Evolutionary conservation across 2,329 filamentous ascomycete genomes (phyloP), one percentile per base, ranked within the genome.

Genomic region (Orbilia brochopaga): DNA sequence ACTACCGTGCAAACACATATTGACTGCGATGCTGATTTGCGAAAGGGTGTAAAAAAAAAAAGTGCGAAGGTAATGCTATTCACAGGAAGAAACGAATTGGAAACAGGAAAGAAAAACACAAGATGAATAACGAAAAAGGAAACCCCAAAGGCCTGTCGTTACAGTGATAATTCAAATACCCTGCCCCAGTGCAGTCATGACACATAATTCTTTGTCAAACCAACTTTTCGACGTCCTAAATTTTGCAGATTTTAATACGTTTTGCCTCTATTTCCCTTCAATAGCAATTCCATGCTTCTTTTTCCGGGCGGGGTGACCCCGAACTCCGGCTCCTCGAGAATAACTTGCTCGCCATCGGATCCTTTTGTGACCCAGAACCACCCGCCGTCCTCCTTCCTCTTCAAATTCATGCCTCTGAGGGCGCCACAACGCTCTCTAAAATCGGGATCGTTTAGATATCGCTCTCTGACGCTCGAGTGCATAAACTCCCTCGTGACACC

Each of bases 401-500:
- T 65, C 30, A 72, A 32, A 6, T 72, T 50, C 67, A 72, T 65
- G 8, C 67, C 67, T 42, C 59, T 53, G 10, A 72, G 35, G 0
- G 67, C 67, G 4, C 67, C 67, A 19, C 67, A 72, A 19, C 60
- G 52, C 21, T 72, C 50, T 37, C 67, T 65, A n/a, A 60, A 72
- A 15, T 72, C 67, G 10, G 54, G 52, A 27, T 72, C 67, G 17
- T 61, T 72, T 15, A 65, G 13, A 50, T 72, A 72, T 27, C 75
- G 61, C 13, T 76, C 64, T 48, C 75, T 64, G 13, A 75, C 75
- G n/a, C 66, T 66, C 10, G 74, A 69, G 52, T 76, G 75, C 48
- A 76, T 72, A 11, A 24, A 54, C 50, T 74, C 73, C 11, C 48
- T 61, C 2, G 72, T 67, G 59, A 77, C 64, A 50, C 74, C 51